Conservation (phyloP, 208 protist species). For the Porcisia hertigi region DNA sequence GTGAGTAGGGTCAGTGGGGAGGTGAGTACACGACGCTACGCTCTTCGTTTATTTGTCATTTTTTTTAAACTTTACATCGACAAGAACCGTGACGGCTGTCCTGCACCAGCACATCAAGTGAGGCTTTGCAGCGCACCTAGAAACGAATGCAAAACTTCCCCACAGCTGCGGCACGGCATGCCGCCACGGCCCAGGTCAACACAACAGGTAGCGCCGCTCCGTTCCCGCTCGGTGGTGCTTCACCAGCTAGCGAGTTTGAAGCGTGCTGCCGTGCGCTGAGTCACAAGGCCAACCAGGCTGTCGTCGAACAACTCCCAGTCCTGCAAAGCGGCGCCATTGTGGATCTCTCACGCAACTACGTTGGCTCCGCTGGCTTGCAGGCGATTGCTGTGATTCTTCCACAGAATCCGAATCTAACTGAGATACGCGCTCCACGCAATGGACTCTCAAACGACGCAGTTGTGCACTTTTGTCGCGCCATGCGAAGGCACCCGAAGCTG, state of each 20-base stretch:
- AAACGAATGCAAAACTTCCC: neutral
- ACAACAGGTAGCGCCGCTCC: neutral
- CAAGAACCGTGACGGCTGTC: neutral
- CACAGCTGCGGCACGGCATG: neutral
- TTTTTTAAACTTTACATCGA: neutral
- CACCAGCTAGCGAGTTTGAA: conserved; percentile 33
- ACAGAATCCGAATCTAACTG: conserved; percentile 51
- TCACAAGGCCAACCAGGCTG: conserved; percentile 60
- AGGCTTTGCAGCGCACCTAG: too few species aligned
- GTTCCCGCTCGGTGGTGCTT: neutral
- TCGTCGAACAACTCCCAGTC: conserved; percentile 36
- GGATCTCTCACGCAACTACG: conserved; percentile 72
- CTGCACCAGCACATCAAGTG: neutral
- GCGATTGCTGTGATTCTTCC: conserved; percentile 70
- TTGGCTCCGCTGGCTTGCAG: conserved; percentile 74
- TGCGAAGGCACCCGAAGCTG: conserved; percentile 56
- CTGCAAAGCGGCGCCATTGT: conserved; percentile 48
- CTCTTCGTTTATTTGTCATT: neutral
- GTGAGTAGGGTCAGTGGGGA: neutral
- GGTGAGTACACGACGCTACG: neutral
- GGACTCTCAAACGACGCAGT: conserved; percentile 84
- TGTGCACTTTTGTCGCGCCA: conserved; percentile 73
- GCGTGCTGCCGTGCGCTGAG: conserved; percentile 65
- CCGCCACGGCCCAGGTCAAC: neutral
- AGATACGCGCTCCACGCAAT: conserved; percentile 57